Base-by-base conservation (phyloP, 495 filamentous ascomycete species). In the Podospora anserina region DNA sequence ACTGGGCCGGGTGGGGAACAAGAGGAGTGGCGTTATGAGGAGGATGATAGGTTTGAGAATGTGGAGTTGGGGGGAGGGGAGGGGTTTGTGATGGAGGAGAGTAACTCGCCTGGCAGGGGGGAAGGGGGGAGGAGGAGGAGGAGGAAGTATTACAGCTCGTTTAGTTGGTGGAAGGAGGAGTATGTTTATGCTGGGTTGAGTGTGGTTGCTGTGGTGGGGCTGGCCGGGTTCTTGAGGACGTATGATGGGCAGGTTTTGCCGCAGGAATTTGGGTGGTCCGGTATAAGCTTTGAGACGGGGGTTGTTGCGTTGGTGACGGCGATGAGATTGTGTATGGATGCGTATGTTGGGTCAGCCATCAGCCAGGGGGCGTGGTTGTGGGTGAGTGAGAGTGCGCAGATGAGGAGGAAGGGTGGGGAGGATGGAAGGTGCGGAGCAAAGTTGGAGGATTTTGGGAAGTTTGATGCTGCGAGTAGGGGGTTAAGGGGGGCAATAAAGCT, bases 321-420 rank as follows among this genome's bases (percentile, higher is more conserved):
- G 27, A 74, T 78, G 16, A 71, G 78, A 1, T 66, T 78, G 4
- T 76, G 74, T 16, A 72, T 81, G 34, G 78, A 73, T 57, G 74
- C 61, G 2, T 72, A 80, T 44, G 69, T 81, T 23, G 77, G 78
- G 64, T 67, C 72, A 1, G 73, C 74, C 15, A 30, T 81, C 58
- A 74, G 77, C 64, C 79, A 81, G 68, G 77, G 73, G 18, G 77
- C 77, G 5, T 81, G 78, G 79, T 71, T 80, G 7, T 81, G 76
- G 78, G 74, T 79, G 0, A 75, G 73, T 7, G 70, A 74, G 49
- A 72, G 69, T 30, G 71, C 72, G 16, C 78, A 79, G 65, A 72
- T 70, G 20, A 53, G 72, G n/a, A 28, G 73, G 27, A 16, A 62
- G 18, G 49, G 55, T 58, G n/a, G 23, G 6, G n/a, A 58, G 55